phyloP scores from a whole-genome alignment of 1,139 yeast genomes.

The Scheffersomyces stambukii region DNA sequence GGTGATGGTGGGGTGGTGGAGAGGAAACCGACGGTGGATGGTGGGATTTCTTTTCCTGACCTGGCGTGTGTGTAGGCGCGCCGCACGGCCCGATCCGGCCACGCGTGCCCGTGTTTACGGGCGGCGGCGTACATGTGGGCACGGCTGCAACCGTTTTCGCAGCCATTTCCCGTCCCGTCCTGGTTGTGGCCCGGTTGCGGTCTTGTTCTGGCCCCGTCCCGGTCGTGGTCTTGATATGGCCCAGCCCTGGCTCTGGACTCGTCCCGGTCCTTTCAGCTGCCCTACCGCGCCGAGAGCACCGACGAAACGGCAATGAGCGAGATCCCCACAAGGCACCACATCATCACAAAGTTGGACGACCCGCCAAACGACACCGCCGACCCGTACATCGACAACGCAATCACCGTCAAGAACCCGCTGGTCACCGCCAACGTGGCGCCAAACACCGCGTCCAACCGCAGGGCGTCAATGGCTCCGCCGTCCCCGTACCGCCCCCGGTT shows the following conservation, averaged over 20 bases:
- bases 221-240: constrained; percentile 6
- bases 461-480: too few relatives aligned
- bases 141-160: constrained; percentile 4
- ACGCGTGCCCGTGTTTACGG: too few relatives aligned
- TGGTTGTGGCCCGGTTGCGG: too few relatives aligned
- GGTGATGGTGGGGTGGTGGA: too few relatives aligned
- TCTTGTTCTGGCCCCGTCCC: too few relatives aligned
- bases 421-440: constrained; percentile 70
- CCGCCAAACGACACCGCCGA: constrained; percentile 73
- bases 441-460: constrained; percentile 42
- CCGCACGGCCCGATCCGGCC: too few relatives aligned
- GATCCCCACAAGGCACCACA: constrained; percentile 53
- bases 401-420: constrained; percentile 77
- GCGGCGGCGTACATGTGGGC: constrained; percentile 1
- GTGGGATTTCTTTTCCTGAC: too few relatives aligned
- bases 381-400: constrained; percentile 83
- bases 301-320: constrained; percentile 30
- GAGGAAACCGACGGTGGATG: too few relatives aligned
- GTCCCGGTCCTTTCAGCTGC: constrained; percentile 1
- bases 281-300: constrained; percentile 7
- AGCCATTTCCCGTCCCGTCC: too few relatives aligned
- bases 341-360: constrained; percentile 44
- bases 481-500: constrained; percentile 29
- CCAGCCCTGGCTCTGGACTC: constrained; percentile 2
- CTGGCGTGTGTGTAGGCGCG: too few relatives aligned